Conservation (phyloP, 176 grass and related monocot genomes). For the Cymbopogon citratus region DNA sequence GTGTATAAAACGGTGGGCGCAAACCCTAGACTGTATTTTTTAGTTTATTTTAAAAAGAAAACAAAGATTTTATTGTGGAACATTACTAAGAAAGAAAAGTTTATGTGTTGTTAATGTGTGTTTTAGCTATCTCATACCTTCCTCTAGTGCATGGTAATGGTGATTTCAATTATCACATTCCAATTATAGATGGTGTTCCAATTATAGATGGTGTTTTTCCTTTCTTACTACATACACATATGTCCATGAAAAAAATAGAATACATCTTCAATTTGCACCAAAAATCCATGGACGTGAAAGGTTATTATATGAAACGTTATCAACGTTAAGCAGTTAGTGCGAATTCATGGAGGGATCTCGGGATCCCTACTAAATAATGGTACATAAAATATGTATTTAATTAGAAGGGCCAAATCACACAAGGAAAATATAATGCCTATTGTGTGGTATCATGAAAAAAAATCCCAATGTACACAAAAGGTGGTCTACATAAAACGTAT, state of each 20-base stretch:
- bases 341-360: background rate
- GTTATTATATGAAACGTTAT: background rate
- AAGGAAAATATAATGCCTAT: background rate
- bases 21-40: background rate
- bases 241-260: background rate
- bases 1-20: background rate
- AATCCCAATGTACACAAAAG: no score
- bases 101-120: background rate
- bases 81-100: background rate
- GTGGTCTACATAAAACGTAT: no score
- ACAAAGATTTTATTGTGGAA: background rate
- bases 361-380: background rate
- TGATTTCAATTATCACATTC: background rate
- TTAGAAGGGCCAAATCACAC: background rate
- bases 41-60: background rate
- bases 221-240: background rate
- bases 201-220: no score
- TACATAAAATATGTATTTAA: background rate
- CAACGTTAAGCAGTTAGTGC: background rate
- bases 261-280: background rate
- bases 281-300: no score
- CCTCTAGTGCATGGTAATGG: background rate
- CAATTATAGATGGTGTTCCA: no score
- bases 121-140: background rate
- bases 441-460: no score